Percentiles rank a stretch among this genome's conserved stretches.
These are phyloP conservation scores for Gossypium schwendimanii DNA, from an alignment of 441 rosid species.

Conservation along the genomic window DNA sequence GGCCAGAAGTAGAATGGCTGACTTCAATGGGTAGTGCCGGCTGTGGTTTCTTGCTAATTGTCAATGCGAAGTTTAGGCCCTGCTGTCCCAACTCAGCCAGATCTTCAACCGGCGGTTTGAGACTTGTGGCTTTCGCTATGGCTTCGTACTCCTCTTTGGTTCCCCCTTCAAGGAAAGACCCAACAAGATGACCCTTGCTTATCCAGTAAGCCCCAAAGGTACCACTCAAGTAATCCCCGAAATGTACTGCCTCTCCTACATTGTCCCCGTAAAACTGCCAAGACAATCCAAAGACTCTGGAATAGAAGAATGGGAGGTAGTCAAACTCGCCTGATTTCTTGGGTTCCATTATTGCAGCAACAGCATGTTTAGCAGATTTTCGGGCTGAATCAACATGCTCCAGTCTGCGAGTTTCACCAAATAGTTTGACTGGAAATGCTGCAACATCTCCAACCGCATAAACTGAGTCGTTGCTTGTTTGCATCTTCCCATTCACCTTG, in stretches of 20 bases:
- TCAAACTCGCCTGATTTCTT: slow-evolving; percentile 60
- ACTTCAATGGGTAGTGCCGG: slow-evolving; percentile 15
- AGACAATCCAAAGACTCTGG: slow-evolving; percentile 68
- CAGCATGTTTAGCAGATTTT: slow-evolving; percentile 74
- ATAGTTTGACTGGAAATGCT: slow-evolving; percentile 71
- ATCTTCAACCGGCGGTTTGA: slow-evolving; percentile 54
- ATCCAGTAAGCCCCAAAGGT: slow-evolving; percentile 86
- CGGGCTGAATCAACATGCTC: slow-evolving; percentile 91
- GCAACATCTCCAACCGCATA: slow-evolving; percentile 96
- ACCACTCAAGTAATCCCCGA: slow-evolving; percentile 62
- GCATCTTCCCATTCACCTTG: slow-evolving; percentile 74
- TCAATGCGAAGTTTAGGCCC: slow-evolving; percentile 59
- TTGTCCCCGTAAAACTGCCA: slow-evolving; percentile 93
- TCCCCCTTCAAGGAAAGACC: slow-evolving; percentile 93
- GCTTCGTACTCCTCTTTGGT: slow-evolving; percentile 84
- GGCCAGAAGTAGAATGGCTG: slow-evolving; percentile 17
- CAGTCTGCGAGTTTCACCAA: slow-evolving; percentile 77
- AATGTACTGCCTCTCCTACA: slow-evolving; percentile 74
- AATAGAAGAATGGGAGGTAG: slow-evolving; percentile 90
- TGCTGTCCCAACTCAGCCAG: slow-evolving; percentile 43
- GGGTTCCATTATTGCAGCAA: slow-evolving; percentile 66
- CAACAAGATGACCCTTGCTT: slow-evolving; percentile 67
- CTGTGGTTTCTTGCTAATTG: slow-evolving; percentile 35
- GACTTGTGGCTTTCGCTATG: slow-evolving; percentile 54
- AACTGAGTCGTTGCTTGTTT: slow-evolving; percentile 72